Base-by-base conservation (phyloP, 108 stramenopile species). In the Cyclotella baltica region DNA sequence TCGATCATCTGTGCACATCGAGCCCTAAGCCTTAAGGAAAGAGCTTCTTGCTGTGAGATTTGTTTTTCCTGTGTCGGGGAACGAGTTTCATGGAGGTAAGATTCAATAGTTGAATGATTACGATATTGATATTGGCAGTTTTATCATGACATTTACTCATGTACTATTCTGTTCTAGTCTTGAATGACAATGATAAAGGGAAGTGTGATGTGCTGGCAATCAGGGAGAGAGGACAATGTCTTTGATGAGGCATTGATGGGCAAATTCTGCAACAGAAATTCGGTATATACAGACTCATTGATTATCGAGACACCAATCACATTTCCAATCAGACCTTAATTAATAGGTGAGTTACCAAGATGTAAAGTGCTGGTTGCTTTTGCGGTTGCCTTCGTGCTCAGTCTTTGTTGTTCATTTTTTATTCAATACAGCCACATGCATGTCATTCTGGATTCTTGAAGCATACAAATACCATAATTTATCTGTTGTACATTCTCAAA, bases 131-230 rank as follows among this genome's bases (percentile, higher is more conserved):
- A 3, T 34, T 3, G 30, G 15, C 59, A 61, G n/a, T n/a, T n/a
- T 33, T 31, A 13, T 61, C 13, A 4, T 61, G 1, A n/a, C 31
- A n/a, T n/a, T n/a, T n/a, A n/a, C n/a, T n/a, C n/a, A n/a, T n/a
- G n/a, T n/a, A n/a, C n/a, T 13, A 20, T 34, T n/a, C 11, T 33
- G 11, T 25, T 27, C 2, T 31, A 61, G 59, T 70, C 11, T 37
- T 70, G 13, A 68, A 69, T 22, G 76, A 68, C 20, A 70, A 77
- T 52, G 47, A 35, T 62, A 48, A 58, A 38, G 61, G 50, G 30
- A 59, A 69, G 1, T 77, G 76, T 48, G 43, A 50, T 29, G 76
- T 63, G 0, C n/a, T 77, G 46, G 76, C 69, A 18, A 20, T 77
- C 27, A n/a, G 68, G 76, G 2, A 22, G 47, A 55, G 68, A 70